These are phyloP conservation scores for Neurospora cerealis DNA, from an alignment of 495 filamentous ascomycete species.

Conservation along the genomic window DNA sequence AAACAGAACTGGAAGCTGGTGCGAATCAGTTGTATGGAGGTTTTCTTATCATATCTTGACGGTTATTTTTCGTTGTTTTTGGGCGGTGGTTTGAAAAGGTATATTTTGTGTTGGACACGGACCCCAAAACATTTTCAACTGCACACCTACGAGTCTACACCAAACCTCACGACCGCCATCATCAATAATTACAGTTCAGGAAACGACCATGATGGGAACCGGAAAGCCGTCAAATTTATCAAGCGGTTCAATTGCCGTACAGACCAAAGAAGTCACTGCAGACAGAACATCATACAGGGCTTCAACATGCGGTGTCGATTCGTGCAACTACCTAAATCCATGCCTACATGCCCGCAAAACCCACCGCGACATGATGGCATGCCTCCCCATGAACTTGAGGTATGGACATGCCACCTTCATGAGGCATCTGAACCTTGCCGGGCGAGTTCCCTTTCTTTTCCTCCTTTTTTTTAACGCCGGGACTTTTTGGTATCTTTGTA, in stretches of 20 bases:
- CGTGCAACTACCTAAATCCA: background rate
- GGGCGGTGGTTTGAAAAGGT: background rate
- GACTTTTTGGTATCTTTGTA: background rate
- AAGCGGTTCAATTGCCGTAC: background rate
- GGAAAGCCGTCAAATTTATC: background rate
- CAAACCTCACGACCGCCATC: background rate
- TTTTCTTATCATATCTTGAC: background rate
- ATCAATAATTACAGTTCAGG: no score
- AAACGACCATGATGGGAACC: background rate
- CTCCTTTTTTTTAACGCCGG: background rate
- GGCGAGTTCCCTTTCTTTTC: background rate
- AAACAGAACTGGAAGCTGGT: background rate
- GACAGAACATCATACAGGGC: background rate
- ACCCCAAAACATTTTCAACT: background rate
- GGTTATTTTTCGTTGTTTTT: background rate
- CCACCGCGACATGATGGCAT: background rate
- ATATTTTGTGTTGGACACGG: background rate
- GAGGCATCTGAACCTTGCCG: background rate
- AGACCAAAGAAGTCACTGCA: background rate
- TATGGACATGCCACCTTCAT: background rate
- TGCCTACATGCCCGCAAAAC: background rate
- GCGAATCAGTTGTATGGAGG: background rate
- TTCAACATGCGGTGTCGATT: background rate
- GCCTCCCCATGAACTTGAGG: background rate
- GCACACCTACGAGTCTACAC: background rate